Base-by-base conservation (phyloP, 2,329 filamentous ascomycete species). In the Pestalotiopsis fici region DNA sequence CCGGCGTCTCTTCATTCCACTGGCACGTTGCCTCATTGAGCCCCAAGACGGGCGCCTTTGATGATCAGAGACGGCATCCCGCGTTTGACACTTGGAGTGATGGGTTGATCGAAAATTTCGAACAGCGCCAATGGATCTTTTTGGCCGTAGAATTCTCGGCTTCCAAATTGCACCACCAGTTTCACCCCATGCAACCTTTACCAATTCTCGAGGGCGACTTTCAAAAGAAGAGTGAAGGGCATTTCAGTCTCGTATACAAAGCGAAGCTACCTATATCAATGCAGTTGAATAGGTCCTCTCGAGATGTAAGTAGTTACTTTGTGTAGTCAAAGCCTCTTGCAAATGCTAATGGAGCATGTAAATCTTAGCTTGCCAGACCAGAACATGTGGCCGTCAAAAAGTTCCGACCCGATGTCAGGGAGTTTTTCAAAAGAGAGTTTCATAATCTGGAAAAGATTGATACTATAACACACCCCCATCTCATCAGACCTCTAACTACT, bases 401-500 rank as follows among this genome's bases (percentile, higher is more conserved):
- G 50, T 64, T 64, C 21, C 62, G 43, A 2, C 13, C 21, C 3
- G 11, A 57, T 43, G 13, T 57, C 7, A 64, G 39, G 9, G 31
- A 64, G 15, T 64, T 28, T 27, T 64, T 64, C 50, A 18, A n/a
- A 18, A 28, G 50, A 23, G 62, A 64, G 47, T 18, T 23, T 3
- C 28, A 37, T 13, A 65, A 25, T 18, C 28, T 65, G 12, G 18
- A 28, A 18, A 57, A 57, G n/a, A 65, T 65, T 2, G 13, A 23
- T 18, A 23, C 28, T 9, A 39, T 57, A 9, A 25, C 37, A 12
- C 54, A 57, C 55, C 63, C 31, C 13, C 64, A 71, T 59, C 59
- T 71, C 12, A 68, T 71, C 37, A 65, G 63, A 11, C 61, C 69
- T 4, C 63, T 71, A 13, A 66, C 66, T 2, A 57, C 62, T 5